Evolutionary conservation across 2,329 filamentous ascomycete genomes (phyloP), one percentile per base, ranked within the genome.

Genomic region (Trichophyton benhamiae): DNA sequence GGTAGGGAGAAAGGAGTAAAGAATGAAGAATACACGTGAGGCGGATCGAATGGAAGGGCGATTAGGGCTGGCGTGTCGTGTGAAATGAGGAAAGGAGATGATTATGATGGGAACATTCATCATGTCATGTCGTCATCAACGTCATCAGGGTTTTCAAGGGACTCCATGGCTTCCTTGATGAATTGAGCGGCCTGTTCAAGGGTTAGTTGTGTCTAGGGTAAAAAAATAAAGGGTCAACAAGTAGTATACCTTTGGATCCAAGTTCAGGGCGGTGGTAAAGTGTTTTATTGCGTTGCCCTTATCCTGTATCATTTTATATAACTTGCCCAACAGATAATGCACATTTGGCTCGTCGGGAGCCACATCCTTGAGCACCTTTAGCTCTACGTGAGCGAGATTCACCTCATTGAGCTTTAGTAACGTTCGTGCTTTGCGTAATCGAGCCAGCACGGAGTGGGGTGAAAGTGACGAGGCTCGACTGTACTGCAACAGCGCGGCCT

Each of bases 141-240:
- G 15, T 80, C 80, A 22, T 83, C 81, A 63, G 89, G 87, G 61
- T 91, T 87, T 69, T 95, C 90, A 62, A 97, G 82, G 68, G 86
- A 87, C 77, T 97, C 92, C 77, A 99, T 96, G 17, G 90, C 91
- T 72, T 96, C 91, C 76, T 97, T 99, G 75, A 99, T 96, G 73
- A 91, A 87, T 65, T 89, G 87, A 66, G 89, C 91, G 68, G 92
- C 90, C 91, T 96, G 66, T 44, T 61, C 25, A 62, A 48, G 22
- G 15, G 17, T 64, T 41, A 38, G 42, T 46, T n/a, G 7, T 17
- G 27, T 22, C 25, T 17, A 4, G 61, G 68, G 30, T 66, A 66
- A 64, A 53, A 60, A 64, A 53, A 60, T 65, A 63, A 58, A 13
- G 44, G 11, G 42, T 33, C 27, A 30, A 27, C 6, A 20, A 38